Evolutionary conservation across 371 early-diverging fungal genomes (phyloP).

Genomic region (Batrachochytrium dendrobatidis): DNA sequence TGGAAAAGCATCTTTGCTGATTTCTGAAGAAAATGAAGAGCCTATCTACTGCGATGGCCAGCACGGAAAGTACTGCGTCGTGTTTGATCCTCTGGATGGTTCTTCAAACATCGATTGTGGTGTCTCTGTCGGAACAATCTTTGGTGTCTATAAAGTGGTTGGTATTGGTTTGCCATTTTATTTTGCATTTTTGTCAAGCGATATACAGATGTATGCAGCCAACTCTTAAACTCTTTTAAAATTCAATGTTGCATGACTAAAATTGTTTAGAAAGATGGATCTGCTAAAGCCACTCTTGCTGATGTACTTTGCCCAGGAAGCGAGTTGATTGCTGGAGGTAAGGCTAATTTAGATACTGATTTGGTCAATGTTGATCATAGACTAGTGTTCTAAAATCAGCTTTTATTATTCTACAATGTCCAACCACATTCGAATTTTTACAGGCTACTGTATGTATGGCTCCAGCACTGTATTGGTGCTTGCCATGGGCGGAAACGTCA

Average conservation of each 20-base stretch:
- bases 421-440: not conserved
- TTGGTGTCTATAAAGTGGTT: conserved; percentile 91
- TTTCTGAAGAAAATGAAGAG: conserved; percentile 94
- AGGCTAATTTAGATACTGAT: not conserved
- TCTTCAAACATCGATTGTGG: conserved; percentile 96
- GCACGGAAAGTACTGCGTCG: conserved; percentile 88
- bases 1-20: conserved; percentile 84
- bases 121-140: conserved; percentile 96
- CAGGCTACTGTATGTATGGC: conserved; percentile 95
- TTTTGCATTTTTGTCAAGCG: no score
- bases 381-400: not conserved
- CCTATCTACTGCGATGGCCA: conserved; percentile 74
- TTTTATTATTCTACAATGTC: conserved; percentile 1
- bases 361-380: no score
- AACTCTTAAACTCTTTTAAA: no score
- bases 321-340: conserved; percentile 79
- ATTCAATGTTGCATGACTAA: no score
- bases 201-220: no score
- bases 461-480: conserved; percentile 58
- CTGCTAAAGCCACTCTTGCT: conserved; percentile 22
- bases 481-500: conserved; percentile 78
- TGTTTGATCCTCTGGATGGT: conserved; percentile 96
- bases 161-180: conserved; percentile 23
- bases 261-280: not conserved
- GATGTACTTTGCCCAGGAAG: conserved; percentile 86